phyloP scores from a whole-genome alignment of 225 moss, liverwort and hornwort species.

The Bryoerythrophyllum caledonicum region DNA sequence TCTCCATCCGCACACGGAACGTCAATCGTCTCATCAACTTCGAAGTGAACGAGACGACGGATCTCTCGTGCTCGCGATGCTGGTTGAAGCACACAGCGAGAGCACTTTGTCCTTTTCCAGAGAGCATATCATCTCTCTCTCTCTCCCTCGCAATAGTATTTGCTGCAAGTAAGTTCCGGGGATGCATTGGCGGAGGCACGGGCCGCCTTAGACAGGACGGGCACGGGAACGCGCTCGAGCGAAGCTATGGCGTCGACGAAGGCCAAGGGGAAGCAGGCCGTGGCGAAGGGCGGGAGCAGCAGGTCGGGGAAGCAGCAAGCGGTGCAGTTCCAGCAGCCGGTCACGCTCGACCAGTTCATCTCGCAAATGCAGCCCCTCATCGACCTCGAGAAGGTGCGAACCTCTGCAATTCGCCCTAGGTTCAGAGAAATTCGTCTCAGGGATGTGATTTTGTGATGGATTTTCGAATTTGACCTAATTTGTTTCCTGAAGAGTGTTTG shows the following conservation, averaged over 20 bases:
- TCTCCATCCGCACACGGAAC: too few species aligned
- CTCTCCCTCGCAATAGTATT: too few species aligned
- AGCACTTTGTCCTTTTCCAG: too few species aligned
- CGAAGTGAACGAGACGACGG: too few species aligned
- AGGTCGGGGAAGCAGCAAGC: constrained; percentile 14
- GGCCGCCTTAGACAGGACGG: constrained; percentile 34
- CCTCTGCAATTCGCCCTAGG: neutral
- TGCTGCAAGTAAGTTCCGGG: too few species aligned
- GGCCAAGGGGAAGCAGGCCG: constrained; percentile 32
- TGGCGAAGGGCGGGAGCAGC: constrained; percentile 27
- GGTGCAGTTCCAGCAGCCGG: constrained; percentile 29
- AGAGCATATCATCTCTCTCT: too few species aligned
- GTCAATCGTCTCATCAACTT: too few species aligned
- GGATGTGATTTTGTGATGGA: neutral
- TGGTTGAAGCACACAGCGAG: too few species aligned
- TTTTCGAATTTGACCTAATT: too few species aligned
- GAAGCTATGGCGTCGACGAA: constrained; percentile 2
- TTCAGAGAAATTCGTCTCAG: neutral
- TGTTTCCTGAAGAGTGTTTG: too few species aligned
- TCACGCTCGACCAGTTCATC: constrained; percentile 78
- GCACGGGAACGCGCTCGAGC: too few species aligned
- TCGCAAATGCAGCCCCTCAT: constrained; percentile 74
- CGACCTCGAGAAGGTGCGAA: constrained; percentile 83
- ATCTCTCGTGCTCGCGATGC: too few species aligned
- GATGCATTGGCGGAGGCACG: neutral